phyloP scores from a whole-genome alignment of 2,329 filamentous ascomycete genomes.

The Claviceps citrina region DNA sequence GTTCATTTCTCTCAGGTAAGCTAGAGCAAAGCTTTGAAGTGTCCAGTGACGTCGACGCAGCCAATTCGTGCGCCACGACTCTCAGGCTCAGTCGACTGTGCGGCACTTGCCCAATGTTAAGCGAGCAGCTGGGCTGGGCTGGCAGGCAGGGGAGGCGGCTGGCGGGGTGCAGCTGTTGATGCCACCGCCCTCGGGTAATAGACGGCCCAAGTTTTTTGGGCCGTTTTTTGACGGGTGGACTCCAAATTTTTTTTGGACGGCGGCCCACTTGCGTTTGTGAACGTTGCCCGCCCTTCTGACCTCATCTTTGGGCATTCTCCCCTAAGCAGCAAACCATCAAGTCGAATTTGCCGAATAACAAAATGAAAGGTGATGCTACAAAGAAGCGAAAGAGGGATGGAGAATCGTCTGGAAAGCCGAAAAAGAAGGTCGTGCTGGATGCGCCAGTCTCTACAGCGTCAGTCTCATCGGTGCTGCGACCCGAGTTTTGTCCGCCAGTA shows the following conservation, averaged over 20 bases:
- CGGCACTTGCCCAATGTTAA: not conserved
- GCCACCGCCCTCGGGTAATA: conserved; percentile 15
- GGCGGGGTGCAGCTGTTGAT: conserved; percentile 10
- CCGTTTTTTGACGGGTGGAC: conserved; percentile 8
- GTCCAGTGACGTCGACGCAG: conserved; percentile 3
- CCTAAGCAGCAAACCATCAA: not conserved
- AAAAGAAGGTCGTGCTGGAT: conserved; percentile 38
- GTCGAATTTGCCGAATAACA: not conserved
- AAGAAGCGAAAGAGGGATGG: conserved; percentile 41
- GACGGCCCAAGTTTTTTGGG: conserved; percentile 12
- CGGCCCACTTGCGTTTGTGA: too few species aligned
- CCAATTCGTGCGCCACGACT: not conserved
- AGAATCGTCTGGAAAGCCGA: conserved; percentile 25
- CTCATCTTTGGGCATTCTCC: not conserved
- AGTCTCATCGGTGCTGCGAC: conserved; percentile 30
- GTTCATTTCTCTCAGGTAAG: conserved; percentile 1
- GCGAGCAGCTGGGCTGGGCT: not conserved
- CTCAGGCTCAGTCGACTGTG: not conserved
- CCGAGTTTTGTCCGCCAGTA: conserved; percentile 34
- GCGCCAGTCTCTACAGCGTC: conserved; percentile 24
- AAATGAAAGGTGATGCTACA: conserved; percentile 24
- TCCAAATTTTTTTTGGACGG: conserved; percentile 16
- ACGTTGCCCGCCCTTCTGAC: too few species aligned
- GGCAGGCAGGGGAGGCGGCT: not conserved
- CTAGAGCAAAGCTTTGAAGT: not conserved